These are phyloP conservation scores for Coniferiporia sulphurascens DNA, from an alignment of 1,284 basidiomycete species.

Conservation along the genomic window DNA sequence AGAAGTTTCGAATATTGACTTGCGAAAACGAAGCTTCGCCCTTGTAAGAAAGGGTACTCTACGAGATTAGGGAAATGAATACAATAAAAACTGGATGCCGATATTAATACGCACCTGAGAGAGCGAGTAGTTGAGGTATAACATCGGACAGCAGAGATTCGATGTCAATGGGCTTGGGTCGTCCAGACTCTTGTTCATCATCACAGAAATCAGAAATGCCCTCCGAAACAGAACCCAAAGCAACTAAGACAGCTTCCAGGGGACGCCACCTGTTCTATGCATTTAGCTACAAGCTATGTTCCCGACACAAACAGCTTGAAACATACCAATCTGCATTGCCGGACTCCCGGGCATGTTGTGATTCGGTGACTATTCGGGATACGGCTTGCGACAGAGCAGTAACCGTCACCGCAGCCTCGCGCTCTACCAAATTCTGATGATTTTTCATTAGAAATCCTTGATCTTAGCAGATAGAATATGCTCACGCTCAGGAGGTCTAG, in stretches of 20 bases:
- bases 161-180: constrained; percentile 69
- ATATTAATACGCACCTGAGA: constrained; percentile 45
- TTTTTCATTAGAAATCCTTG: constrained; percentile 2
- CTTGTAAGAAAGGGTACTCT: constrained; percentile 91
- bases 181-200: constrained; percentile 62
- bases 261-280: constrained; percentile 72
- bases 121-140: constrained; percentile 70
- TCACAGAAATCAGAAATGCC: constrained; percentile 74
- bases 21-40: constrained; percentile 91
- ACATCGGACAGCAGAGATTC: constrained; percentile 71
- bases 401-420: constrained; percentile 53
- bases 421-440: constrained; percentile 66
- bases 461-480: not conserved
- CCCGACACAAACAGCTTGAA: not conserved
- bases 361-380: constrained; percentile 50
- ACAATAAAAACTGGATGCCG: not conserved
- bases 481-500: constrained; percentile 81
- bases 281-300: not conserved
- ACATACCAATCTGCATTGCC: constrained; percentile 52
- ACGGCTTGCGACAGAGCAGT: constrained; percentile 54
- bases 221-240: constrained; percentile 81
- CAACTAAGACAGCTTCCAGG: constrained; percentile 79
- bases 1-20: constrained; percentile 82
- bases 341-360: constrained; percentile 47
- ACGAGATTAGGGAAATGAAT: not conserved